These are phyloP conservation scores for Ensete glaucum DNA, from an alignment of 176 grass and related monocot species.

Conservation along the genomic window DNA sequence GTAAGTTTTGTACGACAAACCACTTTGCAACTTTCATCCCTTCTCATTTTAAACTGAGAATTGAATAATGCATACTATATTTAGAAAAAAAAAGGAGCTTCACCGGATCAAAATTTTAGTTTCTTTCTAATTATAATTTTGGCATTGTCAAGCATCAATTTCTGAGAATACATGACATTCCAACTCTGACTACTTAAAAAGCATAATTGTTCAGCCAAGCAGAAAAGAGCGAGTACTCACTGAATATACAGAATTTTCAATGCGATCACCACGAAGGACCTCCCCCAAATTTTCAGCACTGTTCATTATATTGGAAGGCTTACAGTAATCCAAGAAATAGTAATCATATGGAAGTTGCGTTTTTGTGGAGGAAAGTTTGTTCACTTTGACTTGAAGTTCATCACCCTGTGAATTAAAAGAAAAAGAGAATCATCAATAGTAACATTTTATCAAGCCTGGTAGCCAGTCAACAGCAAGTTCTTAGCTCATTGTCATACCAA, in stretches of 20 bases:
- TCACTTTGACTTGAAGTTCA: slow-evolving; percentile 78
- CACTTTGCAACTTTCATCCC: slow-evolving; percentile 56
- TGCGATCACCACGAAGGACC: slow-evolving; percentile 78
- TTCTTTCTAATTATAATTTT: background rate
- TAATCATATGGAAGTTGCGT: slow-evolving; percentile 83
- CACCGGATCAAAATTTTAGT: background rate
- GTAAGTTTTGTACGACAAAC: slow-evolving; percentile 46
- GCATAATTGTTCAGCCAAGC: background rate
- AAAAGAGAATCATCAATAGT: background rate
- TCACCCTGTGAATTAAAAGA: slow-evolving; percentile 37
- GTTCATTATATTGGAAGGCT: slow-evolving; percentile 55
- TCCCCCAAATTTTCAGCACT: slow-evolving; percentile 76
- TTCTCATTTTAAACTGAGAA: slow-evolving; percentile 68
- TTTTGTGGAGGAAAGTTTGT: slow-evolving; percentile 76
- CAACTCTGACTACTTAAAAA: background rate
- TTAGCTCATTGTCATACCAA: background rate
- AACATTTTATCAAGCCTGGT: background rate
- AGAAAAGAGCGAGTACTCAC: slow-evolving; percentile 21
- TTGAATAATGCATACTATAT: slow-evolving; percentile 3
- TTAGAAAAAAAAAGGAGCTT: background rate
- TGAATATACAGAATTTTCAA: slow-evolving; percentile 71
- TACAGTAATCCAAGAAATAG: slow-evolving; percentile 81
- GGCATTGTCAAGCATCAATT: background rate
- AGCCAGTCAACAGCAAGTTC: background rate
- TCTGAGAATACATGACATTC: background rate